Conservation (phyloP, 1,284 basidiomycete species). For the Trichosporon inkin region DNA sequence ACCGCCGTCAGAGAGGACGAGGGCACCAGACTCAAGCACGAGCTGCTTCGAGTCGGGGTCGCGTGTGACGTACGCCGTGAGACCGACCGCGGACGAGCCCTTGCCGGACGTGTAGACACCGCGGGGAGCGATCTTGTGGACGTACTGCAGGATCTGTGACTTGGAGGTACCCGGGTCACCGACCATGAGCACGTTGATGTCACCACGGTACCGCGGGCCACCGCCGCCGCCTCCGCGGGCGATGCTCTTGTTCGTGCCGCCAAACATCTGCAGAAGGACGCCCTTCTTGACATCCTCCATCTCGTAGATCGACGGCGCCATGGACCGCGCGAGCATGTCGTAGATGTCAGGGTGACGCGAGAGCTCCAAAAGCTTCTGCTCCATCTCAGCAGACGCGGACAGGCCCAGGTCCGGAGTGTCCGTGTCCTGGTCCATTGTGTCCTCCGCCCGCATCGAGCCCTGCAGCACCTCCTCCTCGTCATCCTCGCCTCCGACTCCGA, state of each 20-base stretch:
- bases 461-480: constrained; percentile 59
- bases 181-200: constrained; percentile 95
- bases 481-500: constrained; percentile 80
- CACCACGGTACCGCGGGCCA: constrained; percentile 91
- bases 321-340: constrained; percentile 73
- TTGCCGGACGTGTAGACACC: constrained; percentile 97
- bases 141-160: constrained; percentile 94
- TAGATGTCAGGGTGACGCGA: constrained; percentile 69
- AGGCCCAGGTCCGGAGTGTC: constrained; percentile 55
- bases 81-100: constrained; percentile 94
- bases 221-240: constrained; percentile 87
- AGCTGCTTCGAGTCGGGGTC: constrained; percentile 98
- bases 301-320: constrained; percentile 95
- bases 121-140: constrained; percentile 95
- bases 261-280: constrained; percentile 90
- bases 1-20: constrained; percentile 94
- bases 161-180: constrained; percentile 98
- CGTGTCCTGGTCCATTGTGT: constrained; percentile 40
- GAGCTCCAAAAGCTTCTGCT: constrained; percentile 55
- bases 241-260: constrained; percentile 95
- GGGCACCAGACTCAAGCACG: constrained; percentile 89
- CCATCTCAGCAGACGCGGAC: constrained; percentile 53
- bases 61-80: constrained; percentile 95
- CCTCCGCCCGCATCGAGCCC: constrained; percentile 26
- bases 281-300: constrained; percentile 99